Percentiles rank a stretch among this genome's conserved stretches.
Evolutionary conservation across 345 rosid genomes (phyloP).

Genomic region (Camelina laxa): DNA sequence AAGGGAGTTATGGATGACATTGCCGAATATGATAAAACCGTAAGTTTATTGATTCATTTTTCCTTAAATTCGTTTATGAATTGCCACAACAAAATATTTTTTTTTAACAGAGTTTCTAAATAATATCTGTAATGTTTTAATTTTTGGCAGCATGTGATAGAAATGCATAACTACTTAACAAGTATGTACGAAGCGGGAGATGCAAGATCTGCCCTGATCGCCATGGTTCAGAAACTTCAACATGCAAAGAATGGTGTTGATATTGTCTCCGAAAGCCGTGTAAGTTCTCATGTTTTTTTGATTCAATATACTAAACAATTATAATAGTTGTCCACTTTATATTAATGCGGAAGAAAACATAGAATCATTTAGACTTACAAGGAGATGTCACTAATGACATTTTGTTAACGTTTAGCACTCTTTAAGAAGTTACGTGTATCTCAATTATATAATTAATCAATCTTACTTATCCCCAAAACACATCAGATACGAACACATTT

Average conservation of each 20-base stretch:
- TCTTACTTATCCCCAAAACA: not conserved
- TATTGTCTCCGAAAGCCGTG: slow-evolving; percentile 91
- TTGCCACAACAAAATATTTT: not conserved
- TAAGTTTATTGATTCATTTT: slow-evolving; percentile 38
- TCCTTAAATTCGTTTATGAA: too few species aligned
- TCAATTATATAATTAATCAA: not conserved
- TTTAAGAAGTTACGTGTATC: not conserved
- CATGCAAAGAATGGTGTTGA: slow-evolving; percentile 96
- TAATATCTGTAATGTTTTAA: not conserved
- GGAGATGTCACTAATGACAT: not conserved
- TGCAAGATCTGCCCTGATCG: slow-evolving; percentile 92
- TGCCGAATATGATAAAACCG: slow-evolving; percentile 73
- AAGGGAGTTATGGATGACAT: slow-evolving; percentile 99
- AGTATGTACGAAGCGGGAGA: slow-evolving; percentile 98
- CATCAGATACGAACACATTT: slow-evolving; percentile 92
- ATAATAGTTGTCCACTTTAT: not conserved
- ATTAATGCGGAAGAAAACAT: not conserved
- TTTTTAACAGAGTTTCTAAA: not conserved
- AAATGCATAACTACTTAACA: slow-evolving; percentile 97
- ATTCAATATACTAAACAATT: slow-evolving; percentile 1
- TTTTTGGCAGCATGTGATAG: slow-evolving; percentile 68
- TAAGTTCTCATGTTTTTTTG: slow-evolving; percentile 34
- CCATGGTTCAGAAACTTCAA: slow-evolving; percentile 93
- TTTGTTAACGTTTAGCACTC: not conserved
- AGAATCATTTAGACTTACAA: not conserved